Percentiles rank a stretch among this genome's conserved stretches.
Evolutionary conservation across 2,329 filamentous ascomycete species (phyloP).

Genomic region (Biscogniauxia sp.): DNA sequence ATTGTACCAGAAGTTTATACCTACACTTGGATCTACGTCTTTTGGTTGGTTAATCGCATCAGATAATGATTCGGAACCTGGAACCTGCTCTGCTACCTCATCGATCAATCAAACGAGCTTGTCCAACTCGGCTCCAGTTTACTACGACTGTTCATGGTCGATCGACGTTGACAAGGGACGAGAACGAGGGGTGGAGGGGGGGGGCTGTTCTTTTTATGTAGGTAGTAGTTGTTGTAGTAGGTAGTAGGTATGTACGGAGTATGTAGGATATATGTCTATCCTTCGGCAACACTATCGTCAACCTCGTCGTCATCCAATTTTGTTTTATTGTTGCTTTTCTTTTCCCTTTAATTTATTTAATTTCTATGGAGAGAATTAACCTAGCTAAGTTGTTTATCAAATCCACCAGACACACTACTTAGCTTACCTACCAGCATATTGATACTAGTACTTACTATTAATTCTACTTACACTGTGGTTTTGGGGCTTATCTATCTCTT

Average conservation of each 20-base stretch:
- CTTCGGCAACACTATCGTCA: constrained; percentile 1
- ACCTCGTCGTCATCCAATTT: constrained; percentile 2
- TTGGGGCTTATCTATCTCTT: no score
- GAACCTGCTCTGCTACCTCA: background rate
- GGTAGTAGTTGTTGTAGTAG: no score
- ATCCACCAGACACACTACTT: no score
- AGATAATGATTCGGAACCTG: background rate
- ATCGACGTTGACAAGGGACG: constrained; percentile 1
- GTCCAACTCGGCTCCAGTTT: constrained; percentile 12
- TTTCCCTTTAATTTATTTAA: background rate
- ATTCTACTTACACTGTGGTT: no score
- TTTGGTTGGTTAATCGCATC: background rate
- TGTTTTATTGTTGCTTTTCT: background rate
- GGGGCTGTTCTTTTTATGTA: constrained; percentile 17
- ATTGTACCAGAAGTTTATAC: background rate
- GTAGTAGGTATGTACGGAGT: background rate
- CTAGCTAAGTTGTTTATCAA: background rate
- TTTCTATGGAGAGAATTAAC: background rate
- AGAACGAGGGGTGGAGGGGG: constrained; percentile 4
- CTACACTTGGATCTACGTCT: background rate
- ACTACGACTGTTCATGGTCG: constrained; percentile 7
- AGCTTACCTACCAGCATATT: no score
- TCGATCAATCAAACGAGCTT: constrained; percentile 6
- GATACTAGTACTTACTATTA: no score
- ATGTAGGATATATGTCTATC: background rate